Conservation (phyloP, 2,329 filamentous ascomycete genomes). For the Apiospora saccharicola region DNA sequence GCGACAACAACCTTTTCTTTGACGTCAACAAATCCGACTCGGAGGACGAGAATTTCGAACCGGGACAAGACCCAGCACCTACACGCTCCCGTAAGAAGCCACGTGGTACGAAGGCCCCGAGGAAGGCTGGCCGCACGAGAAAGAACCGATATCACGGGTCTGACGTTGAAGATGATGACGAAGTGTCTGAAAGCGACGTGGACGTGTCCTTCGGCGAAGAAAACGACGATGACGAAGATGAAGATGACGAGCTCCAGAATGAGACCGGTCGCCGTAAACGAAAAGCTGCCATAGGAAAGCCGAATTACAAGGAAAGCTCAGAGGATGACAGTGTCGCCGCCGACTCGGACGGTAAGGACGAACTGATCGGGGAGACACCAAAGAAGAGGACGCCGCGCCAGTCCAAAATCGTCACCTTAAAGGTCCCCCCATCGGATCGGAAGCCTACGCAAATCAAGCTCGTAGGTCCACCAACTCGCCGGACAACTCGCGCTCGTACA, state of each 20-base stretch:
- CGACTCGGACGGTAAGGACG: constrained; percentile 44
- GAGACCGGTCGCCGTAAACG: constrained; percentile 54
- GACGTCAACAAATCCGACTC: constrained; percentile 73
- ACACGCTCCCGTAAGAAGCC: constrained; percentile 47
- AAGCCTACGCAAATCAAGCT: constrained; percentile 34
- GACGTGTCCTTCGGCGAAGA: constrained; percentile 56
- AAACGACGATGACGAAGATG: constrained; percentile 45
- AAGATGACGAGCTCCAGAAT: constrained; percentile 46
- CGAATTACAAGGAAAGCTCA: constrained; percentile 56
- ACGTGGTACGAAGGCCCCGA: constrained; percentile 46
- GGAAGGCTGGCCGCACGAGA: constrained; percentile 36
- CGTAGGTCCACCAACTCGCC: constrained; percentile 45
- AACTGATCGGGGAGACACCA: constrained; percentile 43
- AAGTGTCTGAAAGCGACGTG: constrained; percentile 60
- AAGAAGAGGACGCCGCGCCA: constrained; percentile 40
- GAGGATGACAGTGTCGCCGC: constrained; percentile 47
- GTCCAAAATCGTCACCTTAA: constrained; percentile 55
- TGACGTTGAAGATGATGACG: constrained; percentile 68
- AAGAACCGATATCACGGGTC: constrained; percentile 61
- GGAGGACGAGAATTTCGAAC: constrained; percentile 72
- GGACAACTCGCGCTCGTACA: constrained; percentile 60
- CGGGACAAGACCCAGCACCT: constrained; percentile 48
- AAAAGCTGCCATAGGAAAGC: constrained; percentile 51
- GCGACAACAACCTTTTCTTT: constrained; percentile 58
- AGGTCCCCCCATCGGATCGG: constrained; percentile 38